Conservation (phyloP, 805 yeast genomes). For the Candida jianshihensis region DNA sequence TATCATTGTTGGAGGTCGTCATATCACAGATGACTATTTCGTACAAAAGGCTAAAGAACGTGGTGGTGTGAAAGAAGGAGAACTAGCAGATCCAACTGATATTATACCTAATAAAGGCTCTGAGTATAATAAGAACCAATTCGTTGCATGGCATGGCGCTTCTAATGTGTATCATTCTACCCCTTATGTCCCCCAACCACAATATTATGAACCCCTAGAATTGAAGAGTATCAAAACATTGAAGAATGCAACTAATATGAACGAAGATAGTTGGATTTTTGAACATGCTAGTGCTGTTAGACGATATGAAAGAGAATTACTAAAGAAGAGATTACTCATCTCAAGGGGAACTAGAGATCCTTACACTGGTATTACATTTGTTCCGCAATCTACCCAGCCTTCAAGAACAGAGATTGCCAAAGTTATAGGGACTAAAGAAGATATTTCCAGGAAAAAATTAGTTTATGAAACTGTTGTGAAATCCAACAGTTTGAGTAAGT, state of each 20-base stretch:
- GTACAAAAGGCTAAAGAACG: conserved; percentile 43
- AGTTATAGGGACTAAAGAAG: conserved; percentile 22
- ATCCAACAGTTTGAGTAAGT: conserved; percentile 39
- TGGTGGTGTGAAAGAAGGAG: conserved; percentile 65
- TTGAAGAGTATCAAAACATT: conserved; percentile 18
- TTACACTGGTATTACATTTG: conserved; percentile 76
- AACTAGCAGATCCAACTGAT: conserved; percentile 63
- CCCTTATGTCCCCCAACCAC: conserved; percentile 9
- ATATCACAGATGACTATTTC: conserved; percentile 84
- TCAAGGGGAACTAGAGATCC: conserved; percentile 66
- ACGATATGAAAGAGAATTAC: conserved; percentile 58
- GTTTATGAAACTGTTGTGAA: conserved; percentile 40
- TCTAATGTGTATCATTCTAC: conserved; percentile 29
- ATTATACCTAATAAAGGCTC: conserved; percentile 33
- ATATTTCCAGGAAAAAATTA: conserved; percentile 25
- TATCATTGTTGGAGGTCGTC: conserved; percentile 71
- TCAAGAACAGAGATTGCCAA: conserved; percentile 21
- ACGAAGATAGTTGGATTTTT: conserved; percentile 76
- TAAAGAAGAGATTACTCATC: conserved; percentile 48
- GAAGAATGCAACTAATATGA: conserved; percentile 22
- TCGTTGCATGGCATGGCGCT: conserved; percentile 48
- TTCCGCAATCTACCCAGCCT: conserved; percentile 75
- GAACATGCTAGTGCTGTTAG: conserved; percentile 78
- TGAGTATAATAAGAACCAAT: conserved; percentile 40
- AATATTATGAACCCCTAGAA: conserved; percentile 15